Base-by-base conservation (phyloP, 2,329 filamentous ascomycete species). In the Aspergillus ochraceoroseus region DNA sequence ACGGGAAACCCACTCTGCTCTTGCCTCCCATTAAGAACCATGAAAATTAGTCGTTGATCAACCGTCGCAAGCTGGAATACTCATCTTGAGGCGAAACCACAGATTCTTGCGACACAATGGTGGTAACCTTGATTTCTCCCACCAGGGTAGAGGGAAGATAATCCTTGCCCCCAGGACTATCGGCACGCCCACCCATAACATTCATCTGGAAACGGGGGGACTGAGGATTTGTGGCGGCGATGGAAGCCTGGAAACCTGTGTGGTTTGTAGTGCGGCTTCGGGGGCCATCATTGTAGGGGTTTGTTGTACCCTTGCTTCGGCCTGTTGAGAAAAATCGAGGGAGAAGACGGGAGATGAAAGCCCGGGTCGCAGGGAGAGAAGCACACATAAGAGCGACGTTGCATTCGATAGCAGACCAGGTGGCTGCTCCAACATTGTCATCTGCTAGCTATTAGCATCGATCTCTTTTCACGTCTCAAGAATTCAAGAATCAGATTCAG, bases 311-410 rank as follows among this genome's bases (percentile, higher is more conserved):
- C 32, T 46, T 41, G 40, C 38, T 38, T 36, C 38, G 52, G 26
- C 47, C 36, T 26, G 49, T 58, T 7, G 57, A 57, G 51, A 60
- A 56, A 35, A 60, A 34, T 18, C 53, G 55, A 1, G 57, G 57
- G 28, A 61, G 40, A 11, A 59, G 31, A 12, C 40, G 47, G 12
- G 57, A 52, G 8, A 61, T 37, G 40, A 59, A 49, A 9, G 54
- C 52, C 19, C 55, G 51, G 3, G 48, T 59, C 25, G 53, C 59
- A 4, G 65, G 65, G 29, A 68, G 61, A 27, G 57, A 65, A 37
- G 62, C 63, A 49, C 64, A 67, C 27, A 69, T 63, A 20, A 69
- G 67, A 13, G 61, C 65, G 35, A 66, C 54, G 29, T 68, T 67
- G 46, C 63, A 60, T 55, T 69, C 66, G 25, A 67, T 56, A 9